Evolutionary conservation across 2,329 filamentous ascomycete species (phyloP).

Genomic region (Aspergillus sp.): DNA sequence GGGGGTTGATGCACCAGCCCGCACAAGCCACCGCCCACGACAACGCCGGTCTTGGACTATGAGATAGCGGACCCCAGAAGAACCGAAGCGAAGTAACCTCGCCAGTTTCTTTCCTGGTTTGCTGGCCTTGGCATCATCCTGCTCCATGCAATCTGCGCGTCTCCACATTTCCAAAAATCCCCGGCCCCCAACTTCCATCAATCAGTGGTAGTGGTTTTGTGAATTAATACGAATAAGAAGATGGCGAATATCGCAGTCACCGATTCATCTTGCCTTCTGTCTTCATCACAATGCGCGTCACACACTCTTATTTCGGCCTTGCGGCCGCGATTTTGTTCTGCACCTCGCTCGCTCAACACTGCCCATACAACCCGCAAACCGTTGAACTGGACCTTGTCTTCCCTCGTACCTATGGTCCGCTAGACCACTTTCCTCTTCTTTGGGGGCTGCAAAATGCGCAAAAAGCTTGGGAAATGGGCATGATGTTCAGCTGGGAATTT

Average conservation of each 20-base stretch:
- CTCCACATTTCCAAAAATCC: neutral
- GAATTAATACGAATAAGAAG: neutral
- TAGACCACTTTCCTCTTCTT: constrained; percentile 1
- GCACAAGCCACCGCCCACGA: neutral
- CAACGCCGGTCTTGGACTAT: neutral
- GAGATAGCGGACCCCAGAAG: neutral
- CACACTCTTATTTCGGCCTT: neutral
- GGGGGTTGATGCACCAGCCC: neutral
- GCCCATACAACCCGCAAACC: constrained; percentile 5
- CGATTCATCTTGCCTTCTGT: neutral
- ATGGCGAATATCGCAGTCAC: neutral
- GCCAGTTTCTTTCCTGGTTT: neutral
- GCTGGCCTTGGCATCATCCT: neutral
- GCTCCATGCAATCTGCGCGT: neutral
- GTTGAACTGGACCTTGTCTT: constrained; percentile 7
- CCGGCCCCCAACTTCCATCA: neutral
- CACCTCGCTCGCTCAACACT: neutral
- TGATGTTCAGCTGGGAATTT: constrained; percentile 2
- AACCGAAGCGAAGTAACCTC: neutral
- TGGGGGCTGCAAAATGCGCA: constrained; percentile 3
- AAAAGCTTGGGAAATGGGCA: neutral
- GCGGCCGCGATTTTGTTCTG: neutral
- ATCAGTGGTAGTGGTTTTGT: neutral
- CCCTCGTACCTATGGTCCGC: constrained; percentile 1
- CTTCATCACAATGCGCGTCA: neutral